Evolutionary conservation across 371 early-diverging fungal species (phyloP), one percentile per base, ranked within the genome.

Genomic region (Mortierella polycephala): DNA sequence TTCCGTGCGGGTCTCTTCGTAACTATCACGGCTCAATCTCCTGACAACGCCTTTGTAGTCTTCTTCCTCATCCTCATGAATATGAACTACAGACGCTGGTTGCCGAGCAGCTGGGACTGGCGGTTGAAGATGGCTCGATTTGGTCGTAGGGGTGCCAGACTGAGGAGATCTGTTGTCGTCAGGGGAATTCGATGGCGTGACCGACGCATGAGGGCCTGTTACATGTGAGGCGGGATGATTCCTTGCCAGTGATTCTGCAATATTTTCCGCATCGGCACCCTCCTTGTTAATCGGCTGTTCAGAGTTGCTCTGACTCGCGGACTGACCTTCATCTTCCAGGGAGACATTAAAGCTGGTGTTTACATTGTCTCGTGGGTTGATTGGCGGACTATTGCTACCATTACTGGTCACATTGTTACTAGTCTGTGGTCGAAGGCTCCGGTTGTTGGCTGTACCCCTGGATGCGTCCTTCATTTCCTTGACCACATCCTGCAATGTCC

Each of bases 401-500:
- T 21, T 21, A 20, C 13, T 57, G 41, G 30, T 10, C 13, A 46
- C 23, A 30, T 18, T 47, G 46, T 46, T 55, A 30, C 45, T 56
- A 44, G n/a, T 57, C 12, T 62, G 20, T 12, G 45, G 40, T 3
- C 57, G 56, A 54, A 60, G 50, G 55, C 67, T 63, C 52, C 63
- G 54, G 60, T 66, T 67, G 42, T 40, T 62, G 12, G 69, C 65
- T 39, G 62, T 44, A 14, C 65, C 65, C 52, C 40, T 64, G 37
- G 74, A 66, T 5, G 74, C 74, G 40, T 73, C 74, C 56, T 75
- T 69, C 70, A 75, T 75, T 45, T 75, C 75, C 62, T 69, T 65
- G 30, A 75, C 75, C 41, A 75, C 75, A 59, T 75, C 75, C 69
- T 75, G 75, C 42, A 75, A 44, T 18, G 75, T 75, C 46, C 75